These are phyloP conservation scores for Cunninghamia lanceolata DNA, from an alignment of 75 land plant genomes.

Conservation along the genomic window DNA sequence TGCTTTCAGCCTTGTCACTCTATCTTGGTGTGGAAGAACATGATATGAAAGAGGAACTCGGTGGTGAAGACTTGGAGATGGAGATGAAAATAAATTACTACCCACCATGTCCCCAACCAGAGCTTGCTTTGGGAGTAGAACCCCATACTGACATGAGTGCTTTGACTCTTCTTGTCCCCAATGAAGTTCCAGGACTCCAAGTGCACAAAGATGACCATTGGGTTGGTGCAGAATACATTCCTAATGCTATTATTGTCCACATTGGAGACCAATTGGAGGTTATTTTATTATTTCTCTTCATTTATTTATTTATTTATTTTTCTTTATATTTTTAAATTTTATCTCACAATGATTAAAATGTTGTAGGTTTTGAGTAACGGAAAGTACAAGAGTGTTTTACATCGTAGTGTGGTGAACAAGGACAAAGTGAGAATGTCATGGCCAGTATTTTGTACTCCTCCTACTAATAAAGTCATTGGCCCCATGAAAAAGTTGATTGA, in stretches of 20 bases:
- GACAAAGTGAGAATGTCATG: conserved; percentile 42
- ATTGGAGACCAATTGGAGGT: conserved; percentile 72
- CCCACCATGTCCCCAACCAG: conserved; percentile 59
- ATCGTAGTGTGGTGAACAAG: conserved; percentile 42
- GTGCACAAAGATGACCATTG: conserved; percentile 40
- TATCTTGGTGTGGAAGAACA: conserved; percentile 45
- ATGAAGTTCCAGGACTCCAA: conserved; percentile 45
- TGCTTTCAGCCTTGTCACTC: conserved; percentile 29
- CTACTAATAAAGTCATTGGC: conserved; percentile 27
- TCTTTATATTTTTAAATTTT: not conserved
- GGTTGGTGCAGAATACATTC: conserved; percentile 31
- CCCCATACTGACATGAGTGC: conserved; percentile 60
- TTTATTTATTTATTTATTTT: not conserved
- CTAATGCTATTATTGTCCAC: conserved; percentile 45
- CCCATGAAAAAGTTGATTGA: conserved; percentile 26
- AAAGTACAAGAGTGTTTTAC: conserved; percentile 67
- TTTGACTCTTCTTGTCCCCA: conserved; percentile 39
- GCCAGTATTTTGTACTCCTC: conserved; percentile 48
- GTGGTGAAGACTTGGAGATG: conserved; percentile 38
- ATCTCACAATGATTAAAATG: not conserved
- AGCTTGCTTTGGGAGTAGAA: conserved; percentile 42
- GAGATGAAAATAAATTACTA: conserved; percentile 56
- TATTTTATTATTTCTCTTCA: not conserved
- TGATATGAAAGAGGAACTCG: conserved; percentile 31
- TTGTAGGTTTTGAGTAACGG: conserved; percentile 56